These are phyloP conservation scores for Tolypocladium capitatum DNA, from an alignment of 2,329 filamentous ascomycete species.

Conservation along the genomic window DNA sequence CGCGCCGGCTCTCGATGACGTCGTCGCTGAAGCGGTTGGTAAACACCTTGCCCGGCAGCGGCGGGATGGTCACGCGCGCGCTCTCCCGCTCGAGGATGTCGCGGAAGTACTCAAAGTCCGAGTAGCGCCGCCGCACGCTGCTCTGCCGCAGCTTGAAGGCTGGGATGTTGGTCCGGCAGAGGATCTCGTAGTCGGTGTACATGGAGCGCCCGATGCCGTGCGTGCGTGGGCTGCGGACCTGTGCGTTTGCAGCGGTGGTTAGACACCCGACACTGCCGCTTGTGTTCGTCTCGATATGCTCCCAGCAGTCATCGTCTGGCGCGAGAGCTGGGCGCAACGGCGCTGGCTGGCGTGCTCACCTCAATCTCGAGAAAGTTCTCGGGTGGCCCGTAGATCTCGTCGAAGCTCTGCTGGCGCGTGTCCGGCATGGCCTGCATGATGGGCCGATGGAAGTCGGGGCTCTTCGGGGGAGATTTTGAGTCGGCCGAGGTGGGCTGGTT, in stretches of 20 bases:
- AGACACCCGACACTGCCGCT: neutral
- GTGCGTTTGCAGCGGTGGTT: constrained; percentile 3
- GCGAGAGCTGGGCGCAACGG: neutral
- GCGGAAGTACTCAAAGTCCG: constrained; percentile 96
- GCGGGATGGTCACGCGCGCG: constrained; percentile 88
- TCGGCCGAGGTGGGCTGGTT: constrained; percentile 4
- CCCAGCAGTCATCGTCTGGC: neutral
- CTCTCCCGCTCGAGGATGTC: constrained; percentile 95
- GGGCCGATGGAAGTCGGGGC: constrained; percentile 30
- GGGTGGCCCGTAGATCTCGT: constrained; percentile 96
- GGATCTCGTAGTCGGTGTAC: constrained; percentile 98
- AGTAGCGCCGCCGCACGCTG: constrained; percentile 84
- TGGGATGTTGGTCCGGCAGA: constrained; percentile 96
- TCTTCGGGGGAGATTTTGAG: constrained; percentile 14
- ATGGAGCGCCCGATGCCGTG: constrained; percentile 89
- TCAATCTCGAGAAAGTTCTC: constrained; percentile 99
- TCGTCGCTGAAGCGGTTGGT: constrained; percentile 97
- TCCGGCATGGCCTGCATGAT: constrained; percentile 56
- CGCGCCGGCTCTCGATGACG: constrained; percentile 87
- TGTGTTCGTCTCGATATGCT: neutral
- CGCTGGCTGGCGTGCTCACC: constrained; percentile 32
- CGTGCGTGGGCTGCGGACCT: constrained; percentile 89
- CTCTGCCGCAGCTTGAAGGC: constrained; percentile 92
- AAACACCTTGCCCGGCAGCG: constrained; percentile 92
- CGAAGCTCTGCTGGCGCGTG: constrained; percentile 83